Evolutionary conservation across 192 early-diverging fungal genomes (phyloP).

Genomic region (Podila verticillata): DNA sequence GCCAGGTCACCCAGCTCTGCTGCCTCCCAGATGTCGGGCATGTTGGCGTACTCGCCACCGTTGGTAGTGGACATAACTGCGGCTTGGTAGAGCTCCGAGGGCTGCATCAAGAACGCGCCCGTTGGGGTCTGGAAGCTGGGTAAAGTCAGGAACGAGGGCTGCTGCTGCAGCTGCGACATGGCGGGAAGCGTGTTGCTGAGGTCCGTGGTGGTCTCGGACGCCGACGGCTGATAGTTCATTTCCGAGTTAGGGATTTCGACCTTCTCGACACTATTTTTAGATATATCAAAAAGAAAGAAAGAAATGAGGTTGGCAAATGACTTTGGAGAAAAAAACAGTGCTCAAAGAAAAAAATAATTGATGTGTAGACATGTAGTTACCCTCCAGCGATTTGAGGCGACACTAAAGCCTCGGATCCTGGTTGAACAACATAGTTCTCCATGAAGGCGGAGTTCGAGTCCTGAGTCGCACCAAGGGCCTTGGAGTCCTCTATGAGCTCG

Average conservation of each 20-base stretch:
- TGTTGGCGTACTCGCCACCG: not conserved
- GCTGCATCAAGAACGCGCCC: conserved; percentile 10
- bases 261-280: not conserved
- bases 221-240: not conserved
- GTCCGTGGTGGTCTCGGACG: conserved; percentile 12
- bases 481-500: conserved; percentile 36
- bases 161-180: conserved; percentile 7
- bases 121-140: conserved; percentile 12
- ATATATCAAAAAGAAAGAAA: not conserved
- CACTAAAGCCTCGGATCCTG: not conserved
- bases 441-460: conserved; percentile 4
- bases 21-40: conserved; percentile 39
- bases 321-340: not conserved
- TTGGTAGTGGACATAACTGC: not conserved
- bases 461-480: conserved; percentile 15
- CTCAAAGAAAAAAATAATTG: not conserved
- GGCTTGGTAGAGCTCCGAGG: not conserved
- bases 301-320: not conserved
- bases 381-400: not conserved
- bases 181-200: not conserved
- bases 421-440: not conserved
- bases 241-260: conserved; percentile 22
- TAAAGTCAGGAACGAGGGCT: conserved; percentile 12
- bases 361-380: not conserved
- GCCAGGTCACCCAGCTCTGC: conserved; percentile 25